A percentile compares a stretch with the other conserved stretches of the same genome.
Evolutionary conservation across 169 alveolate genomes (phyloP).

Genomic region (Cryptosporidium tyzzeri): DNA sequence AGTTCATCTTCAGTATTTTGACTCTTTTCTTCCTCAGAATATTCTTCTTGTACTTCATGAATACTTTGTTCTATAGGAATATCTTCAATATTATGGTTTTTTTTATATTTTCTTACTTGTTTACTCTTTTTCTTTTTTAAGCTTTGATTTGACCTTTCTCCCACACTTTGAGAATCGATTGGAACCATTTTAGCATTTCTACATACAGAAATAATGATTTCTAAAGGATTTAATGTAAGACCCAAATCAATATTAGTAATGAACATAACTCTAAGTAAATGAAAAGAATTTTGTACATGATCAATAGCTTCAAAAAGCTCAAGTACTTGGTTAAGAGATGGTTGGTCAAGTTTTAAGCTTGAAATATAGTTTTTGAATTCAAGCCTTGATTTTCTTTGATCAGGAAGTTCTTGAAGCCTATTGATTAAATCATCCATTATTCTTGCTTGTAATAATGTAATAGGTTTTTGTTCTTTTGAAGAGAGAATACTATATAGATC

Average conservation of each 20-base stretch:
- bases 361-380: conserved; percentile 17
- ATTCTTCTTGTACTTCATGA: not conserved
- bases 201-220: conserved; percentile 35
- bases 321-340: not conserved
- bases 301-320: conserved; percentile 64
- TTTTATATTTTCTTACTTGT: not conserved
- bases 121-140: not conserved
- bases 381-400: conserved; percentile 39
- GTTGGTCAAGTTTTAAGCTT: not conserved
- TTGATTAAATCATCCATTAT: conserved; percentile 26
- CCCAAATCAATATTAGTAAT: conserved; percentile 24
- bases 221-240: conserved; percentile 51
- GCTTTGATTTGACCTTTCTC: not conserved
- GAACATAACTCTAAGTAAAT: conserved; percentile 23
- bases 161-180: not conserved
- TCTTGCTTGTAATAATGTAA: conserved; percentile 6
- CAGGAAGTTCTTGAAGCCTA: conserved; percentile 45
- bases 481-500: conserved; percentile 52
- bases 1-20: not conserved
- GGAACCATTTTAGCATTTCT: conserved; percentile 67
- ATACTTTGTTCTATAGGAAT: not conserved
- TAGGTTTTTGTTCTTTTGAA: conserved; percentile 10
- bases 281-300: conserved; percentile 30
- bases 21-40: not conserved
- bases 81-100: not conserved